A percentile compares a stretch with the other conserved stretches of the same genome.
Conservation (phyloP, 2,329 filamentous ascomycete genomes). For the Botryotinia convoluta region DNA sequence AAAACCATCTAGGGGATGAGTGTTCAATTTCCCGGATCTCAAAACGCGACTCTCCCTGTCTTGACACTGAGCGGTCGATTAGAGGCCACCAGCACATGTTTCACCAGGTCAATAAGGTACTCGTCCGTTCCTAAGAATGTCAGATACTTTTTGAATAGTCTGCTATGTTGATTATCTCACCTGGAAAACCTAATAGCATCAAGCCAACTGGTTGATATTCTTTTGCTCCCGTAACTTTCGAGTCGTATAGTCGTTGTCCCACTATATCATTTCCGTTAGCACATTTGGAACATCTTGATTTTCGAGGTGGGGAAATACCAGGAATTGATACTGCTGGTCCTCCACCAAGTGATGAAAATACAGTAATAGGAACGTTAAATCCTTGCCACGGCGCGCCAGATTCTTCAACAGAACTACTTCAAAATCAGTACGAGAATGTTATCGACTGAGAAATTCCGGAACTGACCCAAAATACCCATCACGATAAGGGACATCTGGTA, state of each 20-base stretch:
- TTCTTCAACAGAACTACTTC: slow-evolving; percentile 14
- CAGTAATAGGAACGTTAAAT: slow-evolving; percentile 25
- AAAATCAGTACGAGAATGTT: neutral
- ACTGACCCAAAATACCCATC: slow-evolving; percentile 19
- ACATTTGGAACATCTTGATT: fast-evolving
- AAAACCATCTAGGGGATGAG: fast-evolving
- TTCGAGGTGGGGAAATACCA: slow-evolving; percentile 7
- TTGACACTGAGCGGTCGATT: neutral
- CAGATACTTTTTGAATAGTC: neutral
- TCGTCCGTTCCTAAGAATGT: slow-evolving; percentile 20
- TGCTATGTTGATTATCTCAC: neutral
- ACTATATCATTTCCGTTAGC: slow-evolving; percentile 18
- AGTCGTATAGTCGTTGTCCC: slow-evolving; percentile 24
- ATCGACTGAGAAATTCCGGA: neutral
- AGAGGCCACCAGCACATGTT: neutral
- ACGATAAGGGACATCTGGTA: slow-evolving; percentile 20
- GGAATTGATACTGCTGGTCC: slow-evolving; percentile 27
- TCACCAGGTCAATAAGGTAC: slow-evolving; percentile 14
- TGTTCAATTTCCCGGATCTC: neutral
- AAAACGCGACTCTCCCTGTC: slow-evolving; percentile 2
- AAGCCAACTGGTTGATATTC: slow-evolving; percentile 27
- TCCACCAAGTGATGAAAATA: slow-evolving; percentile 27
- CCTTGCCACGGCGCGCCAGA: slow-evolving; percentile 28
- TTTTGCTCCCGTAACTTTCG: slow-evolving; percentile 18
- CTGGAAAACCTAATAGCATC: slow-evolving; percentile 26